phyloP scores from a whole-genome alignment of 169 alveolate genomes.

The Plasmodium malariae region DNA sequence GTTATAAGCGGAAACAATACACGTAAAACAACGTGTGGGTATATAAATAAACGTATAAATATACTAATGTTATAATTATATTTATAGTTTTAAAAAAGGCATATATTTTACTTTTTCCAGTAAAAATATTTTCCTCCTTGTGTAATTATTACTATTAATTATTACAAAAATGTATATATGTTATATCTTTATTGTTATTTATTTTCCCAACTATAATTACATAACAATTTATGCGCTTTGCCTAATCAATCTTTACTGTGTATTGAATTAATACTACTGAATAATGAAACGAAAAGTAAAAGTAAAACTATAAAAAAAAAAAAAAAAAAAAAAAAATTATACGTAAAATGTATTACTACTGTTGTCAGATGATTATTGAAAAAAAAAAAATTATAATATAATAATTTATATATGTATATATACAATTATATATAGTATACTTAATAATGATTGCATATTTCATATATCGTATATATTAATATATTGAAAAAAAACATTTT shows the following conservation, averaged over 20 bases:
- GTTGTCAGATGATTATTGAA: neutral
- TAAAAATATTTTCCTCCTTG: too few relatives aligned
- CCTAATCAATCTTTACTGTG: neutral
- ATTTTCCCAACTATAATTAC: slow-evolving; percentile 10
- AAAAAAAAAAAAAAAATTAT: neutral
- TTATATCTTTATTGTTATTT: neutral
- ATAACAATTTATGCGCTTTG: neutral
- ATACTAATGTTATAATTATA: too few relatives aligned
- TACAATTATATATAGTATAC: neutral
- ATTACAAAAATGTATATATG: neutral
- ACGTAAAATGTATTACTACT: neutral
- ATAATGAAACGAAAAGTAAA: slow-evolving; percentile 4
- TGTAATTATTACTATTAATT: too few relatives aligned
- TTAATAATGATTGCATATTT: neutral
- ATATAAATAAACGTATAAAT: too few relatives aligned
- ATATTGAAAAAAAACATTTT: too few relatives aligned
- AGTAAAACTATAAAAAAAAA: too few relatives aligned
- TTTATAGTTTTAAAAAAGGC: too few relatives aligned
- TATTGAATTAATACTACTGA: slow-evolving; percentile 3
- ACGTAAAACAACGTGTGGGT: too few relatives aligned
- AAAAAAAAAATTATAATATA: slow-evolving; percentile 4
- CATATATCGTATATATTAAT: neutral
- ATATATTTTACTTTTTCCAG: too few relatives aligned
- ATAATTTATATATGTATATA: slow-evolving; percentile 7
- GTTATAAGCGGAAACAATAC: too few relatives aligned